Conservation (phyloP, 2,329 filamentous ascomycete genomes). For the Aspergillus nomiae region DNA sequence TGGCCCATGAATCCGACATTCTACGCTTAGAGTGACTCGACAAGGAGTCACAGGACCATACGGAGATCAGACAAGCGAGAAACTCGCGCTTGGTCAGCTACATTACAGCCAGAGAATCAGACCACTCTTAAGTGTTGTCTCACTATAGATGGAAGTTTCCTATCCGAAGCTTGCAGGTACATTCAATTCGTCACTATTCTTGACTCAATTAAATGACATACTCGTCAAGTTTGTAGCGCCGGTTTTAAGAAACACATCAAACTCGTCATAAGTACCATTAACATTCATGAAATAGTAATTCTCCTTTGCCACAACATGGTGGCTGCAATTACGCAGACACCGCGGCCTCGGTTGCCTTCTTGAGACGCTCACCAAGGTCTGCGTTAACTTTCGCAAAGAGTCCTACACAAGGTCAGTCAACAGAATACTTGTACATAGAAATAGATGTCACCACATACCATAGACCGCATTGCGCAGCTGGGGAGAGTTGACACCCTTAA, state of each 20-base stretch:
- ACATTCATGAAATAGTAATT: neutral
- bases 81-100: too few species aligned
- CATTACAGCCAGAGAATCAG: neutral
- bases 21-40: too few species aligned
- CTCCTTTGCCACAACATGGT: neutral
- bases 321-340: neutral
- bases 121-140: neutral
- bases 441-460: constrained; percentile 22
- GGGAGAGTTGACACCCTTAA: constrained; percentile 20
- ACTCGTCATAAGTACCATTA: neutral
- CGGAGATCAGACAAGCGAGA: too few species aligned
- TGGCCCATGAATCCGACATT: too few species aligned
- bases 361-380: constrained; percentile 2
- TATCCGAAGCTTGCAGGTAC: neutral
- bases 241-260: neutral
- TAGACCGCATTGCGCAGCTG: constrained; percentile 31
- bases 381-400: constrained; percentile 5
- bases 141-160: too few species aligned
- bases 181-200: neutral
- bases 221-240: neutral
- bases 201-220: neutral
- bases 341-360: constrained; percentile 8
- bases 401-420: neutral
- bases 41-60: too few species aligned
- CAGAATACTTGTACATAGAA: neutral